These are phyloP conservation scores for Penicillium sp. DNA, from an alignment of 2,329 filamentous ascomycete species.

Conservation along the genomic window DNA sequence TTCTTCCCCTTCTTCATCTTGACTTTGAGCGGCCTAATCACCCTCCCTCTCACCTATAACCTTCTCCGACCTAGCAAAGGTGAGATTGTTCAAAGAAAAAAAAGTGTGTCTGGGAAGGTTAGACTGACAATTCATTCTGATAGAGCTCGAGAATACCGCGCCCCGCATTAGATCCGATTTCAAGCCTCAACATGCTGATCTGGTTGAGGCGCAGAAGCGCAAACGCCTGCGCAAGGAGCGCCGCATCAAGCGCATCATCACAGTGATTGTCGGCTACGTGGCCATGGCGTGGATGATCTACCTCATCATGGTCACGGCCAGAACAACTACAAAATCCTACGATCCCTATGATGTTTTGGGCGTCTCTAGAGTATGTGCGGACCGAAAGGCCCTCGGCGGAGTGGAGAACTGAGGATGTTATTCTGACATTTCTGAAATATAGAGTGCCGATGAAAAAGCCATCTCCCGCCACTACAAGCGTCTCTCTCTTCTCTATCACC, in stretches of 20 bases:
- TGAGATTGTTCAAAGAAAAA: too few species aligned
- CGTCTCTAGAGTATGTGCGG: constrained; percentile 62
- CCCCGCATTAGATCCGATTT: constrained; percentile 76
- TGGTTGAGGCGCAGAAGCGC: constrained; percentile 74
- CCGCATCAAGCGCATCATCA: constrained; percentile 74
- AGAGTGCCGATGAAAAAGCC: constrained; percentile 78
- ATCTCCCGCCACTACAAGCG: constrained; percentile 89
- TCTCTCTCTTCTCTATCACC: constrained; percentile 80
- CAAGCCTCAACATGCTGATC: constrained; percentile 72
- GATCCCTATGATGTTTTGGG: constrained; percentile 95
- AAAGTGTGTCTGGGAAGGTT: too few species aligned
- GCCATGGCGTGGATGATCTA: constrained; percentile 88
- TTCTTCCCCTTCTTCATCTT: constrained; percentile 99
- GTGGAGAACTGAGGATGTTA: neutral
- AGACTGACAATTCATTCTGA: too few species aligned
- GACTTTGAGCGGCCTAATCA: constrained; percentile 80
- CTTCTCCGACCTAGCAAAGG: constrained; percentile 72
- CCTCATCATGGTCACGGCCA: constrained; percentile 73
- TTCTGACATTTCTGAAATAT: constrained; percentile 4
- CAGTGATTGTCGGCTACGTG: constrained; percentile 70
- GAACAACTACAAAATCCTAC: constrained; percentile 71
- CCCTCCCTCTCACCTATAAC: constrained; percentile 82
- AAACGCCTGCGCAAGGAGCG: constrained; percentile 87
- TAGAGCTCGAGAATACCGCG: constrained; percentile 70
- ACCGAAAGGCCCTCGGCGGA: neutral